Evolutionary conservation across 805 yeast species (phyloP).

Genomic region (Candida sanyiensis): DNA sequence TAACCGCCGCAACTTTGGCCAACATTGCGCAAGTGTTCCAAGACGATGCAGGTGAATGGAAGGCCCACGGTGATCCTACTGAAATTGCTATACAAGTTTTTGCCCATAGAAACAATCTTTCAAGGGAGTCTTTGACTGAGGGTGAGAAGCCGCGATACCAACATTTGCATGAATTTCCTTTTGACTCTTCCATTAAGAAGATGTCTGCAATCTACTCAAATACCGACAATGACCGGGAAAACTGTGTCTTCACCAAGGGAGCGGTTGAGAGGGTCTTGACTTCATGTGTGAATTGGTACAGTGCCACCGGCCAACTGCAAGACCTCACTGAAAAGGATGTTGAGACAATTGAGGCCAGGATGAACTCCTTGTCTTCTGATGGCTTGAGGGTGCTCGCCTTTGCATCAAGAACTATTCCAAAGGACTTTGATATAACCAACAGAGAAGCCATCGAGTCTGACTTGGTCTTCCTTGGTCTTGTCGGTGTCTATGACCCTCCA

Average conservation of each 20-base stretch:
- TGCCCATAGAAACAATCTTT: constrained; percentile 49
- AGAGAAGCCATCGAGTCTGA: constrained; percentile 46
- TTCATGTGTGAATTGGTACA: constrained; percentile 50
- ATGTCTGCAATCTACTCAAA: constrained; percentile 58
- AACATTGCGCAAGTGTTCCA: constrained; percentile 66
- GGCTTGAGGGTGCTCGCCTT: constrained; percentile 73
- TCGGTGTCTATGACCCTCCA: constrained; percentile 81
- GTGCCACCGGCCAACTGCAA: constrained; percentile 25
- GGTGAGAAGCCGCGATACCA: constrained; percentile 24
- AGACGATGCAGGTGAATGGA: constrained; percentile 49
- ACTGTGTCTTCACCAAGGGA: constrained; percentile 55
- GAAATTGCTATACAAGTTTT: constrained; percentile 85
- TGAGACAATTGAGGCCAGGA: constrained; percentile 43
- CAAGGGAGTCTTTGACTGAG: constrained; percentile 40
- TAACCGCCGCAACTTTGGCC: constrained; percentile 66
- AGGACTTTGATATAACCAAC: constrained; percentile 26
- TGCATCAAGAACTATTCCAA: constrained; percentile 40
- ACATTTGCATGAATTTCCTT: constrained; percentile 62
- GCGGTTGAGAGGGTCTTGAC: constrained; percentile 67
- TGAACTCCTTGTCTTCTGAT: constrained; percentile 53
- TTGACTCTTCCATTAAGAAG: constrained; percentile 67
- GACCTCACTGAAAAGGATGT: constrained; percentile 38
- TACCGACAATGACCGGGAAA: constrained; percentile 24
- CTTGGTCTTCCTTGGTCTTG: constrained; percentile 57
- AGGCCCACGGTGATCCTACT: constrained; percentile 84